These are phyloP conservation scores for Discostella stelligera DNA, from an alignment of 352 stramenopile genomes.

Conservation along the genomic window DNA sequence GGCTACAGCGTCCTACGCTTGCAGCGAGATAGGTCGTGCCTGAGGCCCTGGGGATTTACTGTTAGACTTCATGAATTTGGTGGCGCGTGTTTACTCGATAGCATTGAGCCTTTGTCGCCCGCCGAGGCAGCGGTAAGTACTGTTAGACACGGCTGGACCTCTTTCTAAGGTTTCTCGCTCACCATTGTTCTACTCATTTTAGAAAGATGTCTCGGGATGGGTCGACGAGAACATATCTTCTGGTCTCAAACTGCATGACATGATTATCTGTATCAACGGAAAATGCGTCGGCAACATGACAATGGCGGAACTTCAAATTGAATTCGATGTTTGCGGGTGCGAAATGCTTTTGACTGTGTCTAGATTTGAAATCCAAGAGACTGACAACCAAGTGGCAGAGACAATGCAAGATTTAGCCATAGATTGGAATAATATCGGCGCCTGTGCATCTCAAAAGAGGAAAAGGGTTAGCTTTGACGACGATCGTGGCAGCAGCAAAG, in stretches of 20 bases:
- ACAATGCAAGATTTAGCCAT: conserved; percentile 40
- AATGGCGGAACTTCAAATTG: conserved; percentile 55
- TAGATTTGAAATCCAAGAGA: conserved; percentile 50
- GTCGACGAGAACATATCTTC: conserved; percentile 11
- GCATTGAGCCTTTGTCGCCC: conserved; percentile 57
- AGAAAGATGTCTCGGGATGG: conserved; percentile 55
- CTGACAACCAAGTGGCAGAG: not conserved
- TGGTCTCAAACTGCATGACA: conserved; percentile 60
- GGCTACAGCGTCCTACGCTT: conserved; percentile 60
- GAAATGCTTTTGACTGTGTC: conserved; percentile 62
- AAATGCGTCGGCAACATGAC: conserved; percentile 69
- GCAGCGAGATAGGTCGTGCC: conserved; percentile 49
- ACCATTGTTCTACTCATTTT: not conserved
- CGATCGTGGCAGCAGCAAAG: not conserved
- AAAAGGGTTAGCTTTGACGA: conserved; percentile 44
- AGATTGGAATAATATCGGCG: conserved; percentile 56
- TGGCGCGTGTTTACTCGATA: conserved; percentile 67
- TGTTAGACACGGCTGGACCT: not conserved
- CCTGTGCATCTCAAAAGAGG: conserved; percentile 12
- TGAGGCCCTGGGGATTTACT: conserved; percentile 66
- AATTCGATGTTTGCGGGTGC: conserved; percentile 58
- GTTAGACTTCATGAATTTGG: conserved; percentile 68
- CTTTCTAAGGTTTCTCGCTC: not conserved
- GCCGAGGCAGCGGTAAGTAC: conserved; percentile 60
- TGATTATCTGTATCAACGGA: conserved; percentile 72